Percentiles rank a stretch among this genome's conserved stretches.
Evolutionary conservation across 2,329 filamentous ascomycete species (phyloP).

Genomic region (Gliomastix tumulicola): DNA sequence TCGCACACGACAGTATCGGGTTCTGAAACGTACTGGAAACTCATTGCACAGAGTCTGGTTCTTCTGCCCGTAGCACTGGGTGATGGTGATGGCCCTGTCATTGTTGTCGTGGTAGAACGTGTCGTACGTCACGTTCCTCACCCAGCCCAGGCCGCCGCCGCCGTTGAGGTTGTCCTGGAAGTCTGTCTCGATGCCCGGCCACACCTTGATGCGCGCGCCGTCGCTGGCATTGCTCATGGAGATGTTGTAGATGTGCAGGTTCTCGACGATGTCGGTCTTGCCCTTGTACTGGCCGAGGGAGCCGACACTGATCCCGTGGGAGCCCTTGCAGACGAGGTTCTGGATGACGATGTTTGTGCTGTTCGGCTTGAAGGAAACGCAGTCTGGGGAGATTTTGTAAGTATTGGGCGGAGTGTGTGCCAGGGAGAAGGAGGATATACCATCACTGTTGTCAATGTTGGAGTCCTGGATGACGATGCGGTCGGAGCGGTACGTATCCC

Average conservation of each 20-base stretch:
- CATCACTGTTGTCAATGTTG: slow-evolving; percentile 56
- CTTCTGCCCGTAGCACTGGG: slow-evolving; percentile 16
- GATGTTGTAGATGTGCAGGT: slow-evolving; percentile 56
- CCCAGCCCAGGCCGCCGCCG: slow-evolving; percentile 44
- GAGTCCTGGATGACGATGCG: slow-evolving; percentile 63
- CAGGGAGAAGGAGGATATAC: background rate
- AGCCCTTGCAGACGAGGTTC: slow-evolving; percentile 60
- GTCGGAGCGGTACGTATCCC: slow-evolving; percentile 55
- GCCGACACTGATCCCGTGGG: slow-evolving; percentile 65
- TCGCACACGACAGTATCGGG: too few relatives aligned
- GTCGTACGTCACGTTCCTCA: slow-evolving; percentile 57
- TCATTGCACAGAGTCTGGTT: slow-evolving; percentile 5
- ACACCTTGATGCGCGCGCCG: slow-evolving; percentile 67
- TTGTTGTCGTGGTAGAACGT: slow-evolving; percentile 49
- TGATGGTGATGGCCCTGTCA: slow-evolving; percentile 29
- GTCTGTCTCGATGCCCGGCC: slow-evolving; percentile 44
- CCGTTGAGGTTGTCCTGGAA: slow-evolving; percentile 52
- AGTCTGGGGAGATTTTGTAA: slow-evolving; percentile 39
- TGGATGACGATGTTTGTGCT: slow-evolving; percentile 63
- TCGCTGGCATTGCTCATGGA: slow-evolving; percentile 54
- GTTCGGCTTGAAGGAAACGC: slow-evolving; percentile 70
- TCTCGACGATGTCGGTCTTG: slow-evolving; percentile 60
- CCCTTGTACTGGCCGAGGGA: slow-evolving; percentile 61
- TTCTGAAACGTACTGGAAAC: slow-evolving; percentile 5
- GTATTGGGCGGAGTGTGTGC: background rate